A percentile compares a stretch with the other conserved stretches of the same genome.
phyloP scores from a whole-genome alignment of 176 grass and related monocot species.

The Avena sativa region DNA sequence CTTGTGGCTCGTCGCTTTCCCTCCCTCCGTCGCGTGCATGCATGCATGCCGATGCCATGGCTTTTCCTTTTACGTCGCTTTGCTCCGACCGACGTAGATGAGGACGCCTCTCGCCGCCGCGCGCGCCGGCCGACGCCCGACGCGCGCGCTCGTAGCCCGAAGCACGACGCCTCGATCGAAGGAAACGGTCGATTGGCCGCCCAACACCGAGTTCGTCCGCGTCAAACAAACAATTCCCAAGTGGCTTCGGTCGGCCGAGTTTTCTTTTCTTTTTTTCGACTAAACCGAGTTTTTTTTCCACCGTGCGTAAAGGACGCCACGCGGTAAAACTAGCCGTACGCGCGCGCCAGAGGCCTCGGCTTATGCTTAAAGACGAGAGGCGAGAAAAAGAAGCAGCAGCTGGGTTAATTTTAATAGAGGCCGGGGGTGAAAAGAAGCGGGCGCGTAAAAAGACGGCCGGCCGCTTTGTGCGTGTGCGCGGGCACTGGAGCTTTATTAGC shows the following conservation, averaged over 20 bases:
- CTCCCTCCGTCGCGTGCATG: neutral
- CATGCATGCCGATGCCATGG: neutral
- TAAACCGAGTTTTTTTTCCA: neutral
- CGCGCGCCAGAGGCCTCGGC: neutral
- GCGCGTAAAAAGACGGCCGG: conserved; percentile 46
- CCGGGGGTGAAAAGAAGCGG: too few relatives aligned
- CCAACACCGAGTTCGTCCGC: neutral
- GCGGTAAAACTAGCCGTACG: neutral
- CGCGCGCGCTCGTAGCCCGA: neutral
- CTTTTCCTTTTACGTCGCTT: neutral
- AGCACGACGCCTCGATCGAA: neutral
- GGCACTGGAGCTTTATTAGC: conserved; percentile 23
- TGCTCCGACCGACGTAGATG: neutral
- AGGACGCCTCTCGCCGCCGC: neutral
- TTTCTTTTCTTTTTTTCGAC: neutral
- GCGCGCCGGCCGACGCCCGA: neutral
- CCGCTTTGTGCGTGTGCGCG: conserved; percentile 16
- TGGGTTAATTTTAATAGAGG: neutral
- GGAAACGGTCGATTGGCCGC: neutral
- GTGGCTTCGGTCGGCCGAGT: neutral
- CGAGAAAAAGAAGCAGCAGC: too few relatives aligned
- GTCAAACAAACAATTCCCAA: neutral
- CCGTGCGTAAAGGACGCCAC: neutral
- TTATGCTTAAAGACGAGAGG: neutral
- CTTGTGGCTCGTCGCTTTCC: neutral